Conservation (phyloP, 176 grass and related monocot genomes). For the Saccharum officinarum region DNA sequence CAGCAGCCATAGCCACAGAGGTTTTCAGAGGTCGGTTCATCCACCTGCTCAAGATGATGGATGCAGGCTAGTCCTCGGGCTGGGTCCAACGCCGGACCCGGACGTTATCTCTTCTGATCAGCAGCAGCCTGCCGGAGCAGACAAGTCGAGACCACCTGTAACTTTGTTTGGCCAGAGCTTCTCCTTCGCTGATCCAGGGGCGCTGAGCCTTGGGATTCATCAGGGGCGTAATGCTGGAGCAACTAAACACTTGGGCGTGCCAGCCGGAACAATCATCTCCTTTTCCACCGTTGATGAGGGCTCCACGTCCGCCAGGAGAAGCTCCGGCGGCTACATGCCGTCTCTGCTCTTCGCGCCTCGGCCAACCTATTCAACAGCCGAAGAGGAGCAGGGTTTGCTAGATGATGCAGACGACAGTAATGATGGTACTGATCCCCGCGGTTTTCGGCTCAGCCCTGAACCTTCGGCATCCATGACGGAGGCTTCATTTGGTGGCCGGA, state of each 20-base stretch:
- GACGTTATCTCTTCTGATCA: not conserved
- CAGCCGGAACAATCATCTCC: slow-evolving; percentile 38
- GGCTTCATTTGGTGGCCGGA: slow-evolving; percentile 42
- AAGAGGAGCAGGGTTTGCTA: not conserved
- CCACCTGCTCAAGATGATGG: slow-evolving; percentile 47
- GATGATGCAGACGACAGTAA: not conserved
- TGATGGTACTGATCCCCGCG: not conserved
- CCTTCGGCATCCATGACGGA: slow-evolving; percentile 46
- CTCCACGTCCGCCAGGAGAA: slow-evolving; percentile 68
- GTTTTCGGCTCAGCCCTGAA: slow-evolving; percentile 48
- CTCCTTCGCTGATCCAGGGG: slow-evolving; percentile 44
- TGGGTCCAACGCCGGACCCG: slow-evolving; percentile 45
- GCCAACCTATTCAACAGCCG: not conserved
- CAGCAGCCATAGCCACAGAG: slow-evolving; percentile 8
- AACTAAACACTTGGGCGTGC: not conserved
- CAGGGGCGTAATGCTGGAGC: not conserved
- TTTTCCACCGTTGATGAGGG: slow-evolving; percentile 53
- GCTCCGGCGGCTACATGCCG: slow-evolving; percentile 58
- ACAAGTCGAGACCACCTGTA: slow-evolving; percentile 40
- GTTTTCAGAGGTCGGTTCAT: slow-evolving; percentile 13
- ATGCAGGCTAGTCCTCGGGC: slow-evolving; percentile 61
- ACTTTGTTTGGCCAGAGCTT: slow-evolving; percentile 49
- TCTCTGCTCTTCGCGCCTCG: slow-evolving; percentile 39
- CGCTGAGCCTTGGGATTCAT: slow-evolving; percentile 43
- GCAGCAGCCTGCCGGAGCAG: not conserved